These are phyloP conservation scores for Leucogyrophana mollusca DNA, from an alignment of 768 basidiomycete species.

Conservation along the genomic window DNA sequence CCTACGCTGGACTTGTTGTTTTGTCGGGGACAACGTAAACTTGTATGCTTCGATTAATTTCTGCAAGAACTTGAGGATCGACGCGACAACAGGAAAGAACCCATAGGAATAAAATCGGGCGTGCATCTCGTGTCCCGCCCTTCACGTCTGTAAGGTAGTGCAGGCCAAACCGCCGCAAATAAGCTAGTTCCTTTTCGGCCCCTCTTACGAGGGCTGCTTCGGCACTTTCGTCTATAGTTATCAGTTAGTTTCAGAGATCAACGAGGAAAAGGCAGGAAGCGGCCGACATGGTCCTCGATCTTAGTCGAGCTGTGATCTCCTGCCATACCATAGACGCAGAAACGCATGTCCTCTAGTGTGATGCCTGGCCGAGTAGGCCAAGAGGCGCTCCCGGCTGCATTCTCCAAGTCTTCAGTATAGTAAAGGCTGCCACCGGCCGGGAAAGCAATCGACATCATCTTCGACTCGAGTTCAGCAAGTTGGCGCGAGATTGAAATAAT, in stretches of 20 bases:
- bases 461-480: slow-evolving; percentile 43
- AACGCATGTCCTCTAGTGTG: slow-evolving; percentile 15
- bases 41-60: slow-evolving; percentile 24
- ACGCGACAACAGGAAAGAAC: not conserved
- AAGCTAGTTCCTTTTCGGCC: slow-evolving; percentile 48
- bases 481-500: slow-evolving; percentile 42
- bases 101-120: too few relatives aligned
- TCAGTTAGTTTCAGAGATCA: slow-evolving; percentile 29
- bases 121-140: slow-evolving; percentile 46
- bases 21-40: slow-evolving; percentile 5
- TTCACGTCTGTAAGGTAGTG: slow-evolving; percentile 46
- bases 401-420: slow-evolving; percentile 43
- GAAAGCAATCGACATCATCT: slow-evolving; percentile 46
- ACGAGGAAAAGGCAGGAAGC: slow-evolving; percentile 31
- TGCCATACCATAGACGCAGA: slow-evolving; percentile 29
- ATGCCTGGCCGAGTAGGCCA: slow-evolving; percentile 16
- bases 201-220: slow-evolving; percentile 41
- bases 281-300: slow-evolving; percentile 48
- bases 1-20: too few relatives aligned
- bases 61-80: slow-evolving; percentile 18
- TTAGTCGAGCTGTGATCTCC: slow-evolving; percentile 28
- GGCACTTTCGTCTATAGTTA: too few relatives aligned
- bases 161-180: slow-evolving; percentile 47
- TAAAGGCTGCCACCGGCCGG: slow-evolving; percentile 53
- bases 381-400: slow-evolving; percentile 29